Percentiles rank a stretch among this genome's conserved stretches.
Evolutionary conservation across 306 rosid genomes (phyloP).

Genomic region (Chamaecrista fasciculata): DNA sequence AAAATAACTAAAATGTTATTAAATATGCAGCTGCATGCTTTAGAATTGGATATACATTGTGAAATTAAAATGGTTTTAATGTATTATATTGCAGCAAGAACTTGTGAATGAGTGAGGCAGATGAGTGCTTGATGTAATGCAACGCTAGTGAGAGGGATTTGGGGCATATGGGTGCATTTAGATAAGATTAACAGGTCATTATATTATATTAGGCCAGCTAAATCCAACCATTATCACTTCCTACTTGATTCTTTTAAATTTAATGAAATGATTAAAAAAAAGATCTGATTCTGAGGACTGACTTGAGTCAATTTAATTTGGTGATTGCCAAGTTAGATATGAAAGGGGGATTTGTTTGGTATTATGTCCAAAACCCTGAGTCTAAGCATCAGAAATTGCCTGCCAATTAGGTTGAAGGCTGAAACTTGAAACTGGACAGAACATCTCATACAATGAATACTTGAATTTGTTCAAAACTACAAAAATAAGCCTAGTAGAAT

Average conservation of each 20-base stretch:
- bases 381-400: constrained; percentile 36
- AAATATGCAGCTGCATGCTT: too few relatives aligned
- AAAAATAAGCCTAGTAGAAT: too few relatives aligned
- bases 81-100: too few relatives aligned
- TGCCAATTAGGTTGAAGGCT: constrained; percentile 39
- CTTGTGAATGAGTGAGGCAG: not conserved
- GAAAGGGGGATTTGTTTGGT: constrained; percentile 20
- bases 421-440: constrained; percentile 22
- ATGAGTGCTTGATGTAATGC: not conserved
- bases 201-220: constrained; percentile 43
- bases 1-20: too few relatives aligned
- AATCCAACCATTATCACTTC: constrained; percentile 38
- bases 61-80: too few relatives aligned
- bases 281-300: constrained; percentile 22
- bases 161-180: constrained; percentile 36
- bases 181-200: constrained; percentile 37
- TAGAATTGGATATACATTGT: too few relatives aligned
- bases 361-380: constrained; percentile 40
- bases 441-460: constrained; percentile 32
- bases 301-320: constrained; percentile 26
- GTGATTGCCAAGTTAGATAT: not conserved
- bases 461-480: too few relatives aligned
- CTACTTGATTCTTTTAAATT: constrained; percentile 17
- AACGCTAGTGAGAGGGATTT: not conserved
- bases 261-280: too few relatives aligned